Conservation (phyloP, 441 rosid genomes). For the Gossypium davidsonii region DNA sequence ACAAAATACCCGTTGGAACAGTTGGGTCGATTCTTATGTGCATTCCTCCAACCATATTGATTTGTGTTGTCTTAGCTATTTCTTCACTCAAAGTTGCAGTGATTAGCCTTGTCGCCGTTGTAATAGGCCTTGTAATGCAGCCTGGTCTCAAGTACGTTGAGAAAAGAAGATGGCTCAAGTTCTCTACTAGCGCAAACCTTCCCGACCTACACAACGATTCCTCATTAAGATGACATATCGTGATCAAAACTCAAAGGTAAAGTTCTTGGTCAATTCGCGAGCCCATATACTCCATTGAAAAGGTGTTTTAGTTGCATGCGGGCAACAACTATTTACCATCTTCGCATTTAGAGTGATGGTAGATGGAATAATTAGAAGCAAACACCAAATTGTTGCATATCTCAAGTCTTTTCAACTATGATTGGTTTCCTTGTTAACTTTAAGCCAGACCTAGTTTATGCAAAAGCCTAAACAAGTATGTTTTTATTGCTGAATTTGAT, state of each 20-base stretch:
- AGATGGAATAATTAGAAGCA: not conserved
- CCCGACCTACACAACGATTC: not conserved
- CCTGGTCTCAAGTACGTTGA: conserved; percentile 9
- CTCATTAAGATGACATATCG: not conserved
- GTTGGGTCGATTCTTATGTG: conserved; percentile 8
- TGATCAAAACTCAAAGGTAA: not conserved
- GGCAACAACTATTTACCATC: not conserved
- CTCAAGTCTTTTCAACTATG: not conserved
- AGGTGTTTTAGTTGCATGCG: not conserved
- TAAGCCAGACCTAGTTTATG: not conserved
- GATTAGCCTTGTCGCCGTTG: conserved; percentile 3
- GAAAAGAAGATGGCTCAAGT: conserved; percentile 10
- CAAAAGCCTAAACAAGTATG: not conserved
- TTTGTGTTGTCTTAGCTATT: conserved; percentile 6
- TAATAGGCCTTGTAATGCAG: not conserved
- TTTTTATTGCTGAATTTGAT: too few relatives aligned
- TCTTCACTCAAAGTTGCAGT: conserved; percentile 1
- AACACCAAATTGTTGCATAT: not conserved
- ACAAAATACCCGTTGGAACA: not conserved
- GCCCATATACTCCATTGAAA: not conserved
- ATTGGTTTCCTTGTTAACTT: not conserved
- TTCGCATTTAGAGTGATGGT: not conserved
- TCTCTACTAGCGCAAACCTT: not conserved
- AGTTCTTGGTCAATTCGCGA: not conserved
- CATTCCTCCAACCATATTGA: conserved; percentile 8